Percentiles rank a stretch among this genome's conserved stretches.
Evolutionary conservation across 768 basidiomycete species (phyloP).

Genomic region (Tricholoma furcatifolium): DNA sequence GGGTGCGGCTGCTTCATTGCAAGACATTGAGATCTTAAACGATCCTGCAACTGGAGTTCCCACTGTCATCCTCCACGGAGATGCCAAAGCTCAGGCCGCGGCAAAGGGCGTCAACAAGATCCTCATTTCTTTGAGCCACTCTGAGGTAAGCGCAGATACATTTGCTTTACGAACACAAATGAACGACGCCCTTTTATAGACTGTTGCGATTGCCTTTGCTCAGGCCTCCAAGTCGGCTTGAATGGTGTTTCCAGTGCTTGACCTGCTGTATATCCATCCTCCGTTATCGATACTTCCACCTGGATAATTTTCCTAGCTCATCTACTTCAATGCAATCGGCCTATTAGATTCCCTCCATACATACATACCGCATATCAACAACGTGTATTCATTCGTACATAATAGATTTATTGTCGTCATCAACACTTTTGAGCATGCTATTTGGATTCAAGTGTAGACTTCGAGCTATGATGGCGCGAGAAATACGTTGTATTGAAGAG

Average conservation of each 20-base stretch:
- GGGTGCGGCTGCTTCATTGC: constrained; percentile 93
- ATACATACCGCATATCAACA: constrained; percentile 4
- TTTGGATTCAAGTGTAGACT: too few species aligned
- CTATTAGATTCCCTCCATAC: constrained; percentile 10
- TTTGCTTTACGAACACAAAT: not conserved
- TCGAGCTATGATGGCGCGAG: not conserved
- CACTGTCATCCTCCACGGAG: constrained; percentile 71
- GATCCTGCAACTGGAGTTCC: constrained; percentile 73
- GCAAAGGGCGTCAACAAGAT: constrained; percentile 72
- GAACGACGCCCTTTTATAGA: constrained; percentile 40
- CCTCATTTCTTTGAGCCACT: constrained; percentile 88
- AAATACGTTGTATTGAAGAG: not conserved
- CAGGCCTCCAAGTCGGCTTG: constrained; percentile 55
- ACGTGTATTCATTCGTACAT: constrained; percentile 10
- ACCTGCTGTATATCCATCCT: not conserved
- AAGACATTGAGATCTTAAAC: constrained; percentile 94
- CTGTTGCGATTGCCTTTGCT: constrained; percentile 84
- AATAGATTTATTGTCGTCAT: constrained; percentile 17
- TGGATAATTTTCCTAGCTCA: constrained; percentile 12
- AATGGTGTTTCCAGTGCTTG: constrained; percentile 6
- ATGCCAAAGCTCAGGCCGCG: constrained; percentile 72
- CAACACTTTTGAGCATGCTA: not conserved
- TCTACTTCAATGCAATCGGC: constrained; percentile 4
- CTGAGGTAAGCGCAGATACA: constrained; percentile 57
- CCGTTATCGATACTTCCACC: constrained; percentile 12